Conservation (phyloP, 2,329 filamentous ascomycete species). For the Penicillium sp. region DNA sequence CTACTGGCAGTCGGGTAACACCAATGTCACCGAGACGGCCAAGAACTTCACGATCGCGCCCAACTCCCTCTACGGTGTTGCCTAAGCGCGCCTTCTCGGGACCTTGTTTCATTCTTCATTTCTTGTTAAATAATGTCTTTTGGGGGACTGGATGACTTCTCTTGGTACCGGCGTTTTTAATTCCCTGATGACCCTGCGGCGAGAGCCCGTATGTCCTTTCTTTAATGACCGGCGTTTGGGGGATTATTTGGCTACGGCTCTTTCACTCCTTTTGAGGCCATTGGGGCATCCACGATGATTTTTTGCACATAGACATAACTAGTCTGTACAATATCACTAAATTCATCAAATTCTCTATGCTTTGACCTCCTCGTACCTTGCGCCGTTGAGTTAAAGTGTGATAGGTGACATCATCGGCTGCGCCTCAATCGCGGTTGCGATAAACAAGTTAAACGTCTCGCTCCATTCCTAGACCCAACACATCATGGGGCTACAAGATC, state of each 20-base stretch:
- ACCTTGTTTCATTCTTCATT: not conserved
- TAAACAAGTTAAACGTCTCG: conserved; percentile 5
- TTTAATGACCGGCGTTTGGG: conserved; percentile 7
- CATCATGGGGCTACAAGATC: not conserved
- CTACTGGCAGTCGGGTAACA: conserved; percentile 16
- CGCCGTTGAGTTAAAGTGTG: not conserved
- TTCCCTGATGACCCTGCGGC: not conserved
- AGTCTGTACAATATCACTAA: conserved; percentile 1
- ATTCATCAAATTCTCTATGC: not conserved
- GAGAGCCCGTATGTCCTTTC: not conserved
- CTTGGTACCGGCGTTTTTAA: not conserved
- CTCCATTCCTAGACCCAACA: not conserved
- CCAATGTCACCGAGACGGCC: conserved; percentile 23
- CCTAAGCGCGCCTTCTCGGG: conserved; percentile 12
- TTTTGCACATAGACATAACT: not conserved
- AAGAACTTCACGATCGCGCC: conserved; percentile 21
- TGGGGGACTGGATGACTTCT: not conserved
- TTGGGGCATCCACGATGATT: not conserved
- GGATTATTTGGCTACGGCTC: not conserved
- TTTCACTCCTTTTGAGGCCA: not conserved
- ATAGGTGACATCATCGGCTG: conserved; percentile 18
- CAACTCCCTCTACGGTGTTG: conserved; percentile 25
- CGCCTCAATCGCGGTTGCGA: conserved; percentile 9
- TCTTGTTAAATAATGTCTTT: not conserved
- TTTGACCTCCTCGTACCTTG: not conserved